Base-by-base conservation (phyloP, 2,329 filamentous ascomycete species). In the Aspergillus ochraceoroseus region DNA sequence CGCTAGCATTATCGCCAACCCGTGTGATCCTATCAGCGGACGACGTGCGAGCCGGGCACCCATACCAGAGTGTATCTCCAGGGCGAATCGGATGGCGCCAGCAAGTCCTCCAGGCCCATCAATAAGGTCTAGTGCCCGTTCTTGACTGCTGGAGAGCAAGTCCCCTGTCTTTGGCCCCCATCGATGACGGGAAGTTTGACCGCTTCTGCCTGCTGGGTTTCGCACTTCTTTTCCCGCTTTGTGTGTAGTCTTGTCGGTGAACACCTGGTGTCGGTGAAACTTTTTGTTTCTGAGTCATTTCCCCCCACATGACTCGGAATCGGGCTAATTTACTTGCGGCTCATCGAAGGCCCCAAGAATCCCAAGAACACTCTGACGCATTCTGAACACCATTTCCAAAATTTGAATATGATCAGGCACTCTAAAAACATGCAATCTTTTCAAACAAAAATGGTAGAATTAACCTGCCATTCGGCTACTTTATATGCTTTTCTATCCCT, bases 121-220 rank as follows among this genome's bases (percentile, higher is more conserved):
- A 29, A 37, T 54, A 59, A 47, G 54, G 55, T 48, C 49, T 52
- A 55, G 50, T 31, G 48, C 38, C 26, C 19, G 26, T 29, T 35
- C 29, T 32, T 39, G 30, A 35, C 25, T 18, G 4, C 20, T 28
- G 17, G 7, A n/a, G 4, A 20, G 11, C 41, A 5, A 8, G 9
- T 36, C 32, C 32, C 32, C 39, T 31, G 23, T 27, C 19, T 38
- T 43, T 43, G 17, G 41, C 18, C 41, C 34, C 41, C 41, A 32
- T 33, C 9, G 13, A 31, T 27, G 30, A 35, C 20, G 31, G 20
- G 25, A 9, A 38, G 41, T 22, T 51, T 50, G 48, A 54, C 52
- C 52, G 52, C 51, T 52, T 40, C 48, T 47, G 50, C 42, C 43
- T 51, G 17, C 14, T 12, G 27, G 19, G 25, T 12, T 32, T 15